Percentiles rank a stretch among this genome's conserved stretches.
These are phyloP conservation scores for Xylaria intraflava DNA, from an alignment of 495 filamentous ascomycete genomes.

Conservation along the genomic window DNA sequence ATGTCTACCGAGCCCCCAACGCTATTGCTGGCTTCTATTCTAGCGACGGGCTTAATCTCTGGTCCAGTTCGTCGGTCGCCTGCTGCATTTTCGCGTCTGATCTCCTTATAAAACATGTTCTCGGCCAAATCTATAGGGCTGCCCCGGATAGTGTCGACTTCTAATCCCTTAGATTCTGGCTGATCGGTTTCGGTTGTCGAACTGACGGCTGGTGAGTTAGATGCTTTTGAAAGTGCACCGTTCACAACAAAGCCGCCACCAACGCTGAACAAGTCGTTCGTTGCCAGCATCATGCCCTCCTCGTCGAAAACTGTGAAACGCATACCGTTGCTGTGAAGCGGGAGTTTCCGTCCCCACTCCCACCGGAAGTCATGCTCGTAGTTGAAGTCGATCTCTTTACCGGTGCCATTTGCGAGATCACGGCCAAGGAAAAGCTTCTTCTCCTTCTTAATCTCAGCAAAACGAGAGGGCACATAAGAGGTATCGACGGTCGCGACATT, in stretches of 20 bases:
- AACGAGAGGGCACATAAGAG: slow-evolving; percentile 28
- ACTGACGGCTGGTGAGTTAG: slow-evolving; percentile 3
- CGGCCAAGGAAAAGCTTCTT: slow-evolving; percentile 30
- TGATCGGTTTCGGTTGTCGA: slow-evolving; percentile 10
- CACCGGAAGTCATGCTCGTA: slow-evolving; percentile 31
- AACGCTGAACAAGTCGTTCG: slow-evolving; percentile 33
- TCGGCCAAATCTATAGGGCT: slow-evolving; percentile 30
- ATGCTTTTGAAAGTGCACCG: slow-evolving; percentile 26
- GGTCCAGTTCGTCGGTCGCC: slow-evolving; percentile 27
- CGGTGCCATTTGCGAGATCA: slow-evolving; percentile 21
- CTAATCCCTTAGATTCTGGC: slow-evolving; percentile 15
- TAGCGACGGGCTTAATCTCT: slow-evolving; percentile 20
- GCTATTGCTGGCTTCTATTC: too few relatives aligned
- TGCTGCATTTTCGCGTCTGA: slow-evolving; percentile 26
- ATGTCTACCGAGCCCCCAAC: too few relatives aligned
- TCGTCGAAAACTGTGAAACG: slow-evolving; percentile 31
- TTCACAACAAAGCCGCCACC: slow-evolving; percentile 34
- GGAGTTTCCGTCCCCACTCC: slow-evolving; percentile 31
- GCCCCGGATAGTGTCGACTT: slow-evolving; percentile 13
- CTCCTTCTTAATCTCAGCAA: slow-evolving; percentile 26
- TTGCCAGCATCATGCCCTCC: slow-evolving; percentile 29
- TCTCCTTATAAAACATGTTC: slow-evolving; percentile 34
- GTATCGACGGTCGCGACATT: slow-evolving; percentile 31
- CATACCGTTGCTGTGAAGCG: slow-evolving; percentile 34
- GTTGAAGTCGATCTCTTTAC: slow-evolving; percentile 30